A percentile compares a stretch with the other conserved stretches of the same genome.
Conservation (phyloP, 2,329 filamentous ascomycete genomes). For the Colletotrichum sp. region DNA sequence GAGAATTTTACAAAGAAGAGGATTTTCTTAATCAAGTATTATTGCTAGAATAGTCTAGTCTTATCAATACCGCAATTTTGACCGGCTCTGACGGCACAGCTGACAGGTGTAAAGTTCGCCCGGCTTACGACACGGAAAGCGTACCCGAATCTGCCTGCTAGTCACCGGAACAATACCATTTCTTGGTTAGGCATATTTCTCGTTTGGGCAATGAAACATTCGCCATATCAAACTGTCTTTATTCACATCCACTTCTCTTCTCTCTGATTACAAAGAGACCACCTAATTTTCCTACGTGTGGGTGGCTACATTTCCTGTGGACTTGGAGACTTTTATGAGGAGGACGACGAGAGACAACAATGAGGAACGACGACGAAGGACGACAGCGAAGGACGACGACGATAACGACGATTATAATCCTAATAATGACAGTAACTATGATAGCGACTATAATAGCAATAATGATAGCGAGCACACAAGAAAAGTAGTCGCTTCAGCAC, state of each 20-base stretch:
- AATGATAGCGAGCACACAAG: too few relatives aligned
- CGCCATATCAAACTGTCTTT: background rate
- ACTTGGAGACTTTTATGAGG: too few relatives aligned
- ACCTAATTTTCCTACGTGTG: background rate
- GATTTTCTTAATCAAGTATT: background rate
- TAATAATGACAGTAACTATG: too few relatives aligned
- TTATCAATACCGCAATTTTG: background rate
- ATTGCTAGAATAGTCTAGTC: background rate
- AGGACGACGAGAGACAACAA: too few relatives aligned
- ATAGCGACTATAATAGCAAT: too few relatives aligned
- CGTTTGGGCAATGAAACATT: background rate
- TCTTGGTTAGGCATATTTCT: background rate
- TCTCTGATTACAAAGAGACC: background rate
- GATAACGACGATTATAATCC: too few relatives aligned
- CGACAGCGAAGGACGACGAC: too few relatives aligned
- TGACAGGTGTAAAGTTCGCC: background rate
- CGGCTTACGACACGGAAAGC: background rate
- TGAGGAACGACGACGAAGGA: too few relatives aligned
- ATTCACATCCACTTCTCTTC: background rate
- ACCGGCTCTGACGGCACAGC: background rate
- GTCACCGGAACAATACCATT: background rate
- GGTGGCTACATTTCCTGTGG: too few relatives aligned
- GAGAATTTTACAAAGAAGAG: fast-evolving
- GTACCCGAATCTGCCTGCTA: background rate
- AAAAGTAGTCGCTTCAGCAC: too few relatives aligned